These are phyloP conservation scores for Exophiala sp. DNA, from an alignment of 2,329 filamentous ascomycete genomes.

Conservation along the genomic window DNA sequence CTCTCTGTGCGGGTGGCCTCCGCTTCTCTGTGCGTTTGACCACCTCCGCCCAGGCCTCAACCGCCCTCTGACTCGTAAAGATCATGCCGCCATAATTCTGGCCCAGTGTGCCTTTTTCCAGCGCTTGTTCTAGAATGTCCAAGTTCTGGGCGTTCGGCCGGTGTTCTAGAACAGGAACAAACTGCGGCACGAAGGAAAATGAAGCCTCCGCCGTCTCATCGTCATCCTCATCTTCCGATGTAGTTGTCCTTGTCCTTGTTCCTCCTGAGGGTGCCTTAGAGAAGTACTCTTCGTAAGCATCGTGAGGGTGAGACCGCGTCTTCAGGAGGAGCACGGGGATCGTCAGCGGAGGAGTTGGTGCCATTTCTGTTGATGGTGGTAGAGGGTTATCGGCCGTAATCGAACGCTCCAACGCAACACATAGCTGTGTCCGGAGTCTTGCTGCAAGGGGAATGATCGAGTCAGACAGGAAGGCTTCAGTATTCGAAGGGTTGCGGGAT, in stretches of 20 bases:
- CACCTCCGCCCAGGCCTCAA: constrained; percentile 41
- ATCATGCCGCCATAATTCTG: constrained; percentile 43
- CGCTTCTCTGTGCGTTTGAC: constrained; percentile 30
- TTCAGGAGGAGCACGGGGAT: constrained; percentile 45
- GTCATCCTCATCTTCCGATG: constrained; percentile 1
- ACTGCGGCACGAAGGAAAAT: constrained; percentile 28
- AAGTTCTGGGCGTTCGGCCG: constrained; percentile 37
- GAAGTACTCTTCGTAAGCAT: constrained; percentile 44
- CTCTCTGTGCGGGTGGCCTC: neutral
- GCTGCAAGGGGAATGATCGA: too few relatives aligned
- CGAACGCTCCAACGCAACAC: too few relatives aligned
- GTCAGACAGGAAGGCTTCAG: too few relatives aligned
- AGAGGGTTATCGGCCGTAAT: neutral
- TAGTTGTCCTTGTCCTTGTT: constrained; percentile 4
- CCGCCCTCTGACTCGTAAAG: constrained; percentile 46
- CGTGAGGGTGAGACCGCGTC: constrained; percentile 42
- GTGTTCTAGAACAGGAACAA: constrained; percentile 45
- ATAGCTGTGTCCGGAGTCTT: too few relatives aligned
- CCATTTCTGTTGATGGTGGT: neutral
- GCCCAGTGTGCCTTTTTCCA: constrained; percentile 33
- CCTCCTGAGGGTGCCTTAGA: constrained; percentile 15
- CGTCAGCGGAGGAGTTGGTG: constrained; percentile 1
- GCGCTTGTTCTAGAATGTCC: constrained; percentile 33
- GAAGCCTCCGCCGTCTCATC: neutral
- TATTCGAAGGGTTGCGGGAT: too few relatives aligned